Evolutionary conservation across 2,329 filamentous ascomycete species (phyloP).

Genomic region (Monilinia laxa): DNA sequence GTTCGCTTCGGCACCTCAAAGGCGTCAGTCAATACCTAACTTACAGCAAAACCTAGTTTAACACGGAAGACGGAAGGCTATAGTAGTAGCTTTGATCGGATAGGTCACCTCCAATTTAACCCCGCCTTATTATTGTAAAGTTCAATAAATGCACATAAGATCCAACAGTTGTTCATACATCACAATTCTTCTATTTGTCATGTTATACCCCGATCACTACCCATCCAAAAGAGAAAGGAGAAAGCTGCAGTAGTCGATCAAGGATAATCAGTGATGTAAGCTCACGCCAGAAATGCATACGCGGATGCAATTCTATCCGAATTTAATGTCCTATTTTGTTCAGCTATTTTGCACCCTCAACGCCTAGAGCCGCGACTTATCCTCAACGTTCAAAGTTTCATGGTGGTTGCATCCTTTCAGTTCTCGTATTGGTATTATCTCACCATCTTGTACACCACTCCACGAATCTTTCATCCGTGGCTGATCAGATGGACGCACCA

Average conservation of each 20-base stretch:
- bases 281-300: not conserved
- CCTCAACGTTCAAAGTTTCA: conserved; percentile 12
- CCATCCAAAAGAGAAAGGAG: not conserved
- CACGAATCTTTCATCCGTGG: not conserved
- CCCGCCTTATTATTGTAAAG: not conserved
- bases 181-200: not conserved
- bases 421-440: conserved; percentile 3
- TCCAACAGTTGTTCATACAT: not conserved
- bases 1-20: conserved; percentile 14
- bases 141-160: not conserved
- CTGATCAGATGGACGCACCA: not conserved
- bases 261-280: conserved; percentile 4
- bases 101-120: not conserved
- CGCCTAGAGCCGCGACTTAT: conserved; percentile 6
- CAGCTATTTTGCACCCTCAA: not conserved
- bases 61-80: not conserved
- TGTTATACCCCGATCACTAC: not conserved
- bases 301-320: conserved; percentile 4
- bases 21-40: conserved; percentile 6
- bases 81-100: not conserved
- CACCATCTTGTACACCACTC: not conserved
- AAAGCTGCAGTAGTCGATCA: not conserved
- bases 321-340: not conserved
- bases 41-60: not conserved
- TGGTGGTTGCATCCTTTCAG: not conserved